Percentiles rank a stretch among this genome's conserved stretches.
These are phyloP conservation scores for Malania oleifera DNA, from an alignment of 164 flowering plant genomes.

Conservation along the genomic window DNA sequence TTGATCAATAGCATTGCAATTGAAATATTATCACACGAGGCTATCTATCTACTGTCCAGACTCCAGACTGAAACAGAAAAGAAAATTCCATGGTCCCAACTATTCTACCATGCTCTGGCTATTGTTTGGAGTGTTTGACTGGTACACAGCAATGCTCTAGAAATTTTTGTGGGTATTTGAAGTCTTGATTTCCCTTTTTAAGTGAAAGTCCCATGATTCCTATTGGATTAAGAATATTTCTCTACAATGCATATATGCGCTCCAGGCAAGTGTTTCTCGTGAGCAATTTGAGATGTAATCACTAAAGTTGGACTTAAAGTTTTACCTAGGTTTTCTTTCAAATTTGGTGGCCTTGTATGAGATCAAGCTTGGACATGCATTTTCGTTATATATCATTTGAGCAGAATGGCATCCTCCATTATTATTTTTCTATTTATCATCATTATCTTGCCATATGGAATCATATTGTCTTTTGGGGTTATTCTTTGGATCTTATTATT, in stretches of 20 bases:
- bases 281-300: not conserved
- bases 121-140: too few relatives aligned
- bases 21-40: too few relatives aligned
- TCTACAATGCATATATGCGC: not conserved
- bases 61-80: too few relatives aligned
- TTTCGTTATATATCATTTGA: not conserved
- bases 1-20: too few relatives aligned
- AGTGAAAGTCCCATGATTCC: too few relatives aligned
- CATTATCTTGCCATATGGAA: not conserved
- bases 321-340: not conserved
- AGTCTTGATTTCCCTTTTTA: not conserved
- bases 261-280: not conserved
- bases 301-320: not conserved
- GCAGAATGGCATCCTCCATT: not conserved
- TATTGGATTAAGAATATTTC: not conserved
- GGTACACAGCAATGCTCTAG: too few relatives aligned
- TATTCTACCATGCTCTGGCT: too few relatives aligned
- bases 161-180: too few relatives aligned
- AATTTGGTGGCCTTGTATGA: not conserved
- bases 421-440: not conserved
- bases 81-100: too few relatives aligned
- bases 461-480: not conserved
- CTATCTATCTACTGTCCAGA: too few relatives aligned
- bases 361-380: not conserved
- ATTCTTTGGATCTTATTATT: not conserved